Evolutionary conservation across 1,284 basidiomycete genomes (phyloP).

Genomic region (Irpex sp.): DNA sequence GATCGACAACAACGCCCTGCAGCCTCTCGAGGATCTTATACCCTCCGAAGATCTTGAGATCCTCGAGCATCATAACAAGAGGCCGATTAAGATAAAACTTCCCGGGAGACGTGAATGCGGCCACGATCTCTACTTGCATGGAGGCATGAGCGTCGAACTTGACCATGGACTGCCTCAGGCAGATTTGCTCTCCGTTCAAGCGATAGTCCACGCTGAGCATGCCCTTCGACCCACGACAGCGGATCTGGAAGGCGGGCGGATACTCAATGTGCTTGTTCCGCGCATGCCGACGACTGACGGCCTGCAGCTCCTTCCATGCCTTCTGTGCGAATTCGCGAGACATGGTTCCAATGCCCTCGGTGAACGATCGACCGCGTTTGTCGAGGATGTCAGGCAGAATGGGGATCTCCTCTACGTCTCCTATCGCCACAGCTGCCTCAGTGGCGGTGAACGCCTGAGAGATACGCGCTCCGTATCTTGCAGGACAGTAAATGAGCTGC

Average conservation of each 20-base stretch:
- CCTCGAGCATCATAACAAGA: constrained; percentile 18
- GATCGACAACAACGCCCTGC: constrained; percentile 43
- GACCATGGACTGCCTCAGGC: constrained; percentile 59
- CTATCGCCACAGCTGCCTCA: constrained; percentile 56
- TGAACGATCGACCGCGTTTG: constrained; percentile 32
- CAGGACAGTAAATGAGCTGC: constrained; percentile 49
- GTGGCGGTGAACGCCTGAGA: constrained; percentile 79
- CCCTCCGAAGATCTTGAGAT: constrained; percentile 6
- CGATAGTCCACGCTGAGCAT: constrained; percentile 55
- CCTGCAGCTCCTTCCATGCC: constrained; percentile 50
- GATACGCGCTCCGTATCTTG: constrained; percentile 71
- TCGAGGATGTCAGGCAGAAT: constrained; percentile 33
- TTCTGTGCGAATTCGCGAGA: constrained; percentile 46
- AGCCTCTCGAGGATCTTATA: constrained; percentile 44
- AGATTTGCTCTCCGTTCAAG: constrained; percentile 49
- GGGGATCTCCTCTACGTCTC: constrained; percentile 50
- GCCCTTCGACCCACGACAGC: constrained; percentile 71
- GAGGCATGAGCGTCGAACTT: constrained; percentile 53
- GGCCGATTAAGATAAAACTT: constrained; percentile 51
- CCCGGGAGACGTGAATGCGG: constrained; percentile 48
- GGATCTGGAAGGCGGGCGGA: constrained; percentile 45
- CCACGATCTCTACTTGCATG: constrained; percentile 63
- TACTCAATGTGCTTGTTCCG: background rate
- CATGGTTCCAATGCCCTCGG: constrained; percentile 74
- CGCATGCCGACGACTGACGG: constrained; percentile 4